Base-by-base conservation (phyloP, 805 yeast genomes). In the Hanseniaspora mollemarum region DNA sequence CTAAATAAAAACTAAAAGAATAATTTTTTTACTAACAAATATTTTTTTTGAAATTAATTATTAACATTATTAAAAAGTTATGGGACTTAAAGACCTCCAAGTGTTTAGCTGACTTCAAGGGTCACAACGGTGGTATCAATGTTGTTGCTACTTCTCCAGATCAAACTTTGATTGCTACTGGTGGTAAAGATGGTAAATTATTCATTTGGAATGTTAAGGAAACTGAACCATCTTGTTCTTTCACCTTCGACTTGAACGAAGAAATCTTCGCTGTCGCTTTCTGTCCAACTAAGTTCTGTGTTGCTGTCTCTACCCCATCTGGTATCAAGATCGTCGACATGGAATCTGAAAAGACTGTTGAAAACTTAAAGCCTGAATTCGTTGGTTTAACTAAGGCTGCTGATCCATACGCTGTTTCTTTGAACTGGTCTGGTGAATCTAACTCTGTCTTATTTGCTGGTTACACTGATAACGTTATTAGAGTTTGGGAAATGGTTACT, bases 281-380 rank as follows among this genome's bases (percentile, higher is more conserved):
- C 95, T 90, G 97, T 72, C 98, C 99, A 77, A 86, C 86, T 94
- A 88, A 98, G 83, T 92, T 86, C 94, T 92, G 98, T 98, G 84
- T 92, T 73, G 90, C 95, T 71, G 98, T 97, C 76, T 97, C 98
- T 69, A 92, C 99, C 66, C 76, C 96, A 61, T 76, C 95, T 62
- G 92, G 96, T 69, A 87, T 92, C 80, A 90, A 88, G 85, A 82
- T 92, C 80, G 92, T 81, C 86, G 86, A 88, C 83, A 82, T 92
- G 73, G 92, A 87, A 77, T 88, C 84, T 76, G 83, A 94, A 76
- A 76, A 76, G 65, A 78, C 88, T 71, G 84, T 87, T 74, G 97
- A 88, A 69, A 96, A 88, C 78, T 84, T 92, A 75, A 88, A 85
- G 77, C 96, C 97, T 71, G 97, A 92, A 77, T 86, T 87, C 70